Percentiles rank a stretch among this genome's conserved stretches.
These are phyloP conservation scores for Lachnellula suecica DNA, from an alignment of 2,329 filamentous ascomycete species.

Conservation along the genomic window DNA sequence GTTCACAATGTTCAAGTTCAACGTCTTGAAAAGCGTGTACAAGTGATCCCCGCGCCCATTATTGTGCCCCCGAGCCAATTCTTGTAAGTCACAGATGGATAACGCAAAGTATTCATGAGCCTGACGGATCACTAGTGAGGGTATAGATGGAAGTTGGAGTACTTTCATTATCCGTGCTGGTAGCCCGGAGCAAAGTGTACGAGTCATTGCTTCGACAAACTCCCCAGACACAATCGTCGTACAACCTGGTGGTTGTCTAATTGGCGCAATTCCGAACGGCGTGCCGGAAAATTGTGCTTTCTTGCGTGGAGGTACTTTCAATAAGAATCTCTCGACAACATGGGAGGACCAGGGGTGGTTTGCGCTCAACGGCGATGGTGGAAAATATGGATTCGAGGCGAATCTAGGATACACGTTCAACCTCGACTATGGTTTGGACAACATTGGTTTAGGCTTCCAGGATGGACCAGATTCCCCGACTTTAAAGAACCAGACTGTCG, in stretches of 20 bases:
- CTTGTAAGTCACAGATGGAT: too few relatives aligned
- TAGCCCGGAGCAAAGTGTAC: slow-evolving; percentile 43
- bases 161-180: slow-evolving; percentile 61
- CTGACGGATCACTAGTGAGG: too few relatives aligned
- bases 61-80: slow-evolving; percentile 37
- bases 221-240: slow-evolving; percentile 37
- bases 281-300: slow-evolving; percentile 35
- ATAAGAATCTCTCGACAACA: slow-evolving; percentile 33
- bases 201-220: slow-evolving; percentile 38
- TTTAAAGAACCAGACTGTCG: slow-evolving; percentile 16
- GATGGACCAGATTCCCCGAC: slow-evolving; percentile 25
- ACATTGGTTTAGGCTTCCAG: slow-evolving; percentile 11
- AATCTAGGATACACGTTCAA: slow-evolving; percentile 15
- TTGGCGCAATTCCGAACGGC: slow-evolving; percentile 27
- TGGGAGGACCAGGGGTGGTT: slow-evolving; percentile 35
- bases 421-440: slow-evolving; percentile 19
- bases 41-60: slow-evolving; percentile 17
- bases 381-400: slow-evolving; percentile 29
- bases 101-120: too few relatives aligned
- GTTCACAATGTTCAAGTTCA: neutral
- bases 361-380: slow-evolving; percentile 34
- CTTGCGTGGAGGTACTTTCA: slow-evolving; percentile 36
- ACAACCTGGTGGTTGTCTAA: slow-evolving; percentile 32
- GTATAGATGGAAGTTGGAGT: slow-evolving; percentile 67
- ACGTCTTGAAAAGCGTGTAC: neutral